A percentile compares a stretch with the other conserved stretches of the same genome.
Evolutionary conservation across 768 basidiomycete genomes (phyloP).

Genomic region (Suillus cothurnatus): DNA sequence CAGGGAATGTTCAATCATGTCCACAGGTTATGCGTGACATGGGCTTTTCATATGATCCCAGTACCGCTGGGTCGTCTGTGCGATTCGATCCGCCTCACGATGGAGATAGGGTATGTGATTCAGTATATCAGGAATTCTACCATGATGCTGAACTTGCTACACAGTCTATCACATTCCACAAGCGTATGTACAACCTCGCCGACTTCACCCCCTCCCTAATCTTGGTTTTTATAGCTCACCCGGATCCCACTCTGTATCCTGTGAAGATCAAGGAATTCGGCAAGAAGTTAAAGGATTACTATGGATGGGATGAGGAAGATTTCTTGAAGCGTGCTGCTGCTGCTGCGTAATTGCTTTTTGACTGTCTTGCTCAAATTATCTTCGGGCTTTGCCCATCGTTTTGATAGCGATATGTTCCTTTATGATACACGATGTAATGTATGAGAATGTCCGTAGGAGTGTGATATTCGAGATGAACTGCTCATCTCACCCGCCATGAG

Average conservation of each 20-base stretch:
- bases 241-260: slow-evolving; percentile 63
- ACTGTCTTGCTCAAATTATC: not conserved
- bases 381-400: not conserved
- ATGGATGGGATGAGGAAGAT: slow-evolving; percentile 64
- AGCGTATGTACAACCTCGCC: slow-evolving; percentile 47
- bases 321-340: slow-evolving; percentile 30
- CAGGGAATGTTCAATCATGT: slow-evolving; percentile 8
- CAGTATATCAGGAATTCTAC: not conserved
- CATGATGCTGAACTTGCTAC: slow-evolving; percentile 6
- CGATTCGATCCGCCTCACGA: slow-evolving; percentile 75
- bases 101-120: slow-evolving; percentile 42
- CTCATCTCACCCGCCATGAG: not conserved
- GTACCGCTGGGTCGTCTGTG: slow-evolving; percentile 81
- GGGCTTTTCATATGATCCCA: slow-evolving; percentile 74
- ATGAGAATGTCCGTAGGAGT: not conserved
- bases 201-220: slow-evolving; percentile 1
- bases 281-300: slow-evolving; percentile 58
- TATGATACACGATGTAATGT: slow-evolving; percentile 1
- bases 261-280: slow-evolving; percentile 53
- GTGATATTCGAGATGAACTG: not conserved
- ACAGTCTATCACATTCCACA: slow-evolving; percentile 77
- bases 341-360: slow-evolving; percentile 6
- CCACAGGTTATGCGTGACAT: slow-evolving; percentile 73
- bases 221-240: slow-evolving; percentile 56
- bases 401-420: not conserved